A percentile compares a stretch with the other conserved stretches of the same genome.
phyloP scores from a whole-genome alignment of 2,329 filamentous ascomycete species.

The Hypoxylon sp. region DNA sequence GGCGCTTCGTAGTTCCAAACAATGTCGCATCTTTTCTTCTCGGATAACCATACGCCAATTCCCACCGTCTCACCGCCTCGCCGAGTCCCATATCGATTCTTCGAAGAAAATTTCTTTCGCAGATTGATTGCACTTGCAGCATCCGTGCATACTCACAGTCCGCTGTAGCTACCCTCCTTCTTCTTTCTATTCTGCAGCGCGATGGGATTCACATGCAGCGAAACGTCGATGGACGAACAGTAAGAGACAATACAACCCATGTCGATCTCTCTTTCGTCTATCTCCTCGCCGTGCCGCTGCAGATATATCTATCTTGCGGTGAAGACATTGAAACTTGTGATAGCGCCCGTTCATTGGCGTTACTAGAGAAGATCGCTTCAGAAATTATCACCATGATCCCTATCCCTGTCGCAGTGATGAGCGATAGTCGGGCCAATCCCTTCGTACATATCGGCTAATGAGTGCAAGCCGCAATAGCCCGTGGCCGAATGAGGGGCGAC shows the following conservation, averaged over 20 bases:
- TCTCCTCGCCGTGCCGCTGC: slow-evolving; percentile 27
- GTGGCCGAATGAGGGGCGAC: slow-evolving; percentile 39
- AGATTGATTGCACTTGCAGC: slow-evolving; percentile 37
- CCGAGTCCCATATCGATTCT: slow-evolving; percentile 11
- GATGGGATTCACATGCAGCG: slow-evolving; percentile 27
- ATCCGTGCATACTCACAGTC: slow-evolving; percentile 29
- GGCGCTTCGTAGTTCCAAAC: slow-evolving; percentile 41
- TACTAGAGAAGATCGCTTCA: slow-evolving; percentile 36
- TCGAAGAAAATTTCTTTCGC: slow-evolving; percentile 35
- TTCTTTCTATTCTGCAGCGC: slow-evolving; percentile 22
- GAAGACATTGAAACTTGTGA: slow-evolving; percentile 31
- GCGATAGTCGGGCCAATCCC: slow-evolving; percentile 46
- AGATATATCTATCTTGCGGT: slow-evolving; percentile 44
- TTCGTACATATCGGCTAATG: slow-evolving; percentile 49
- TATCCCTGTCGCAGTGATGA: slow-evolving; percentile 42
- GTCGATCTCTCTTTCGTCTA: slow-evolving; percentile 19
- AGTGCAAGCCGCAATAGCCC: slow-evolving; percentile 37
- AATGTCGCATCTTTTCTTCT: slow-evolving; percentile 37
- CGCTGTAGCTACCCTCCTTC: slow-evolving; percentile 12
- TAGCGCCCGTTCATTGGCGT: slow-evolving; percentile 21
- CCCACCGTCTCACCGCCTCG: slow-evolving; percentile 45
- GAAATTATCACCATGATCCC: slow-evolving; percentile 34
- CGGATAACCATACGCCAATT: slow-evolving; percentile 42
- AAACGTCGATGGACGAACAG: neutral
- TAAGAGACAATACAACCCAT: slow-evolving; percentile 18